A percentile compares a stretch with the other conserved stretches of the same genome.
These are phyloP conservation scores for Apiotrichum veenhuisii DNA, from an alignment of 1,284 basidiomycete genomes.

Conservation along the genomic window DNA sequence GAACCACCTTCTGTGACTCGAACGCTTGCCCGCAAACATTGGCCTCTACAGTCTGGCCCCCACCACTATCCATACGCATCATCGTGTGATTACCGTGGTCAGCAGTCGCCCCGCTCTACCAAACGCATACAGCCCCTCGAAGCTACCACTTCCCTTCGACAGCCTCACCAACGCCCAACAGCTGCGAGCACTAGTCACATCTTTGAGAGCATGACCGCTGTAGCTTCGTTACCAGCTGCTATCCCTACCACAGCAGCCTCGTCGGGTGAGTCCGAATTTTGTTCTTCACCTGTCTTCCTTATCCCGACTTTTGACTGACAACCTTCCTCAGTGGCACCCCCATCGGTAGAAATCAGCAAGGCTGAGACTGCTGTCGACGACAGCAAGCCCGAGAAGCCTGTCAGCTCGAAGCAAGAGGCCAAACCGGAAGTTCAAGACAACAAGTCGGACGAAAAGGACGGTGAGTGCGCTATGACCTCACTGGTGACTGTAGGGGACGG, in stretches of 20 bases:
- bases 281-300: not conserved
- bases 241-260: constrained; percentile 13
- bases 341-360: constrained; percentile 6
- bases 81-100: no score
- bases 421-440: not conserved
- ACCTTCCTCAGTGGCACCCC: not conserved
- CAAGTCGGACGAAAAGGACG: constrained; percentile 6
- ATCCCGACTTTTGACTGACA: not conserved
- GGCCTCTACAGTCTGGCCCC: no score
- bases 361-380: constrained; percentile 1
- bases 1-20: not conserved
- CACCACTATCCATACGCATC: no score
- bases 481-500: no score
- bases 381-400: constrained; percentile 7
- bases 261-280: constrained; percentile 7
- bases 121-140: not conserved
- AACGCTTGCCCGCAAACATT: no score
- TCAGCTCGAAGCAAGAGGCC: not conserved
- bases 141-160: not conserved
- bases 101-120: no score
- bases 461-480: no score
- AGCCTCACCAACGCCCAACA: not conserved
- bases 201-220: constrained; percentile 16
- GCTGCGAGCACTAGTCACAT: not conserved
- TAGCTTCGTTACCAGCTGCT: constrained; percentile 19